Conservation (phyloP, 2,329 filamentous ascomycete species). For the Colletotrichum euphorbiae region DNA sequence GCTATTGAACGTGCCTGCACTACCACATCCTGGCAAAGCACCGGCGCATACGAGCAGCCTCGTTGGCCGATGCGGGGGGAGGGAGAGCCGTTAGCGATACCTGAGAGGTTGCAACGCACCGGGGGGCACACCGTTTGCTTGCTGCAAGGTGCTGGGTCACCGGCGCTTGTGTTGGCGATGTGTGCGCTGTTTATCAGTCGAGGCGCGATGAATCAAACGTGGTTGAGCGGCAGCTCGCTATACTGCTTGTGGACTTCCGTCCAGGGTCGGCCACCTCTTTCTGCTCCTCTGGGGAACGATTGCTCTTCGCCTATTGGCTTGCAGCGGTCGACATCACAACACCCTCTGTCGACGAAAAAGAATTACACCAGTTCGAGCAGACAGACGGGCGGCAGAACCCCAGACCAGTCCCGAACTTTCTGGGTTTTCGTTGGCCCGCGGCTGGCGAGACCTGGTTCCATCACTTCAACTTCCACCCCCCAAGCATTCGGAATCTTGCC, state of each 20-base stretch:
- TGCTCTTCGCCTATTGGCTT: constrained; percentile 4
- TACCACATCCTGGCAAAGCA: constrained; percentile 1
- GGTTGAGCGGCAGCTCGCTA: constrained; percentile 24
- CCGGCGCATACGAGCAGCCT: constrained; percentile 14
- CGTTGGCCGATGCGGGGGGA: neutral
- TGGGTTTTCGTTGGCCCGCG: neutral
- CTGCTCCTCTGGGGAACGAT: neutral
- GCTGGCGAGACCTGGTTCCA: constrained; percentile 16
- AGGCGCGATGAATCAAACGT: neutral
- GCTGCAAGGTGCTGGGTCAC: constrained; percentile 32
- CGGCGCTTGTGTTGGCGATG: constrained; percentile 21
- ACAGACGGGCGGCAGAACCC: constrained; percentile 26
- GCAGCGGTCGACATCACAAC: constrained; percentile 24
- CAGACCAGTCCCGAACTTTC: constrained; percentile 2
- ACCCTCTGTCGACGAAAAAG: constrained; percentile 25
- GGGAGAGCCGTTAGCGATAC: neutral
- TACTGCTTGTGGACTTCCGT: neutral
- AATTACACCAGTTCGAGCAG: neutral
- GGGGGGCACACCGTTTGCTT: neutral
- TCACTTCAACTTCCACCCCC: neutral
- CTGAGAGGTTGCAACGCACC: constrained; percentile 21
- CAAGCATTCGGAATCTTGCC: constrained; percentile 26
- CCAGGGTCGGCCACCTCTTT: neutral
- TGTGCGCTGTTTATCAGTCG: constrained; percentile 7
- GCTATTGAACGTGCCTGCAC: constrained; percentile 24